A percentile compares a stretch with the other conserved stretches of the same genome.
These are phyloP conservation scores for Sphagnurus paluster DNA, from an alignment of 1,284 basidiomycete species.

Conservation along the genomic window DNA sequence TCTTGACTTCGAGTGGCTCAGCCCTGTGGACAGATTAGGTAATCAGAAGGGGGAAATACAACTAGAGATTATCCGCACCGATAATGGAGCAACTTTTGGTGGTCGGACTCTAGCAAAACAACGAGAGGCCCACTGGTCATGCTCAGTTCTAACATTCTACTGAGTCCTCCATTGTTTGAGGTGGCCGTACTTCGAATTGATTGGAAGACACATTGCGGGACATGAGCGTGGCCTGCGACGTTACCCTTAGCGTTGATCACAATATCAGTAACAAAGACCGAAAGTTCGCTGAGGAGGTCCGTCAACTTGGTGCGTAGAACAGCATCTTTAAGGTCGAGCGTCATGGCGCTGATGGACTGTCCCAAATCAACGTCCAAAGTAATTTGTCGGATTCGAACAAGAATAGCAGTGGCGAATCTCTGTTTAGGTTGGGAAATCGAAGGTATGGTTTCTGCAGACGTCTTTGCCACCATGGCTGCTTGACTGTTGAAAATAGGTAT, in stretches of 20 bases:
- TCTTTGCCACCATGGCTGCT: conserved; percentile 23
- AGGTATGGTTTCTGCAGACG: conserved; percentile 24
- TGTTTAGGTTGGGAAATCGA: conserved; percentile 33
- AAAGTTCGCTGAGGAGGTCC: conserved; percentile 58
- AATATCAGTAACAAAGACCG: conserved; percentile 65
- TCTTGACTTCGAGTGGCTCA: conserved; percentile 73
- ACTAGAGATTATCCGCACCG: conserved; percentile 48
- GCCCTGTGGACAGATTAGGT: conserved; percentile 47
- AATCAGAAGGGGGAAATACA: conserved; percentile 2
- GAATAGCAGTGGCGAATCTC: conserved; percentile 56
- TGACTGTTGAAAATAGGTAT: conserved; percentile 71
- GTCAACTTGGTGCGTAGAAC: conserved; percentile 63
- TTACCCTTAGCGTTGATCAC: conserved; percentile 70
- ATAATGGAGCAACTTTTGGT: conserved; percentile 76
- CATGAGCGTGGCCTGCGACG: conserved; percentile 67
- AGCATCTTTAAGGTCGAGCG: conserved; percentile 62
- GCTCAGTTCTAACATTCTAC: conserved; percentile 68
- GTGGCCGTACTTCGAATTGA: conserved; percentile 61
- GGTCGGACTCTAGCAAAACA: conserved; percentile 73
- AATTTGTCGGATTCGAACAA: conserved; percentile 72
- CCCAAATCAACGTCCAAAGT: conserved; percentile 77
- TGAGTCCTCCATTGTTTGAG: conserved; percentile 32
- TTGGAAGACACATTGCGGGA: conserved; percentile 75
- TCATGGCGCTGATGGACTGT: conserved; percentile 68
- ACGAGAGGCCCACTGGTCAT: conserved; percentile 76